phyloP scores from a whole-genome alignment of 768 basidiomycete species.

The Russula emetica region DNA sequence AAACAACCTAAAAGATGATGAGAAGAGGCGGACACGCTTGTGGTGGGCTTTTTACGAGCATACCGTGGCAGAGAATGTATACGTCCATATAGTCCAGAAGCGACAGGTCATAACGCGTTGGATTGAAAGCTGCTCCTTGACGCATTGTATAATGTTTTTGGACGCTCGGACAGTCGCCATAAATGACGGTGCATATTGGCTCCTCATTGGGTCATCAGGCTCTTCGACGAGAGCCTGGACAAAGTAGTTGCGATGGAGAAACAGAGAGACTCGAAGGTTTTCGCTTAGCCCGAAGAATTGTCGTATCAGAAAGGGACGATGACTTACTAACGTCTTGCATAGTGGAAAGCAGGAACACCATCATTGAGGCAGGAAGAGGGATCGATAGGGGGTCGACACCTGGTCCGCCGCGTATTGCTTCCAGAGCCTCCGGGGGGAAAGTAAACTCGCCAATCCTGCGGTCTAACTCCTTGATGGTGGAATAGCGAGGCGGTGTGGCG shows the following conservation, averaged over 20 bases:
- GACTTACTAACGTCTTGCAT: conserved; percentile 36
- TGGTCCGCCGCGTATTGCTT: conserved; percentile 35
- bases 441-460: conserved; percentile 59
- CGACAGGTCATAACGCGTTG: conserved; percentile 47
- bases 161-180: conserved; percentile 50
- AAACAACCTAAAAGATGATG: conserved; percentile 52
- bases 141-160: conserved; percentile 43
- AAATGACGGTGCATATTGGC: conserved; percentile 49
- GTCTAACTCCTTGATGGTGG: conserved; percentile 47
- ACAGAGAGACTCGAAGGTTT: conserved; percentile 44
- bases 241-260: conserved; percentile 55
- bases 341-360: conserved; percentile 38
- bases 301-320: conserved; percentile 37
- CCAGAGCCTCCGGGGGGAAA: conserved; percentile 44
- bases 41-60: conserved; percentile 41
- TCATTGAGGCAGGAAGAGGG: conserved; percentile 37
- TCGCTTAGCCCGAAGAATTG: conserved; percentile 27
- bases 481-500: conserved; percentile 58
- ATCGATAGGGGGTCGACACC: conserved; percentile 28
- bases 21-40: conserved; percentile 19
- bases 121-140: conserved; percentile 40
- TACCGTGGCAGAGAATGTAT: conserved; percentile 53
- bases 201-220: conserved; percentile 45
- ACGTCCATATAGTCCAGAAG: conserved; percentile 58
- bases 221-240: conserved; percentile 51